Conservation (phyloP, 805 yeast species). For the Pichia cephalocereana region DNA sequence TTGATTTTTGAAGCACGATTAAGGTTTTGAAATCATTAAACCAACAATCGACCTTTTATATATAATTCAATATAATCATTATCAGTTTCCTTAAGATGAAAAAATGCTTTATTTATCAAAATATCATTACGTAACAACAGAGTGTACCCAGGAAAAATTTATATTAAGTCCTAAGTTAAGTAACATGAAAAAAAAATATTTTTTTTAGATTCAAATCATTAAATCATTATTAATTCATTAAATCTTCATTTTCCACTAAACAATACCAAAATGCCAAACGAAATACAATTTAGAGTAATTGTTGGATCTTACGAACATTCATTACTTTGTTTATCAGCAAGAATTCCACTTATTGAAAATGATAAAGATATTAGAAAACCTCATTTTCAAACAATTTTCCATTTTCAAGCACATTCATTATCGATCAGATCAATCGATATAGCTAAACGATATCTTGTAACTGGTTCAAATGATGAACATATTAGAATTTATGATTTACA, state of each 20-base stretch:
- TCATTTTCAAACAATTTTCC: constrained; percentile 87
- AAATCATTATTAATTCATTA: too few species aligned
- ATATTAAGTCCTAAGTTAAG: too few species aligned
- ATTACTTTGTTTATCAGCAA: constrained; percentile 69
- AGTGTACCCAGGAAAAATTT: too few species aligned
- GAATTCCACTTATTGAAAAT: constrained; percentile 33
- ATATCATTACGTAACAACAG: too few species aligned
- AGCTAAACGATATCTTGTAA: constrained; percentile 76
- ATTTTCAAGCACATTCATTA: constrained; percentile 88
- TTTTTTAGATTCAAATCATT: neutral
- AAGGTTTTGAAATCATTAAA: too few species aligned
- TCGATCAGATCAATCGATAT: constrained; percentile 80
- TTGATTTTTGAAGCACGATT: too few species aligned
- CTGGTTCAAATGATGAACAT: constrained; percentile 94
- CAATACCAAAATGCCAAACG: neutral
- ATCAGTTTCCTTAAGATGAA: too few species aligned
- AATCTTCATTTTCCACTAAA: too few species aligned
- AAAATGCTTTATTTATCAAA: too few species aligned
- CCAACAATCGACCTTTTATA: too few species aligned
- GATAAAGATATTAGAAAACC: constrained; percentile 33
- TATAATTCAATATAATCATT: too few species aligned
- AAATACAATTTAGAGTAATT: constrained; percentile 59
- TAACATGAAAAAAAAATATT: neutral
- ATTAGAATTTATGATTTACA: constrained; percentile 90
- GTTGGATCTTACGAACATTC: constrained; percentile 97